Base-by-base conservation (phyloP, 1,139 yeast species). In the Diutina ranongensis region DNA sequence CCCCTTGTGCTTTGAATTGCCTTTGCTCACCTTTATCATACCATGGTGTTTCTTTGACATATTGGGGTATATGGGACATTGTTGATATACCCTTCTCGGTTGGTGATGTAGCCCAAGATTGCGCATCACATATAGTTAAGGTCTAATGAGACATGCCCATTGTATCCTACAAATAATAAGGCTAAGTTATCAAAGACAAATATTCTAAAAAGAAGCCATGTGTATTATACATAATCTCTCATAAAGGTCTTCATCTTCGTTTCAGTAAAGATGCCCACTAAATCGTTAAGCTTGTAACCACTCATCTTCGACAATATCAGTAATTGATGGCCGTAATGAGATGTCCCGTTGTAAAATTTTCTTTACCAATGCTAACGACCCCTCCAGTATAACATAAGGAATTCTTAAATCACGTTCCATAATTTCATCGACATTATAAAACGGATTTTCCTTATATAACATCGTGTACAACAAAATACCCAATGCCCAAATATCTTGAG, bases 401-500 rank as follows among this genome's bases (percentile, higher is more conserved):
- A 83, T 65, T 44, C 88, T 74, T 51, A 88, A 66, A 49, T 83
- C 88, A 1, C 94, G 95, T 53, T 86, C 96, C 79, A 89, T 77
- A 48, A 92, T 92, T 60, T 88, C 97, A 61, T 89, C 96, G 40
- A 88, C 94, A 58, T 87, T 87, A 62, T 87, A 87, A 57, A 89
- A 92, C 4, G 98, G 98, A 54, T 89, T 89, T 59, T 92, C 97
- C 58, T 88, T 87, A 67, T 83, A 89, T n/a, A 88, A 71, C 59
- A 92, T 74, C 0, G 97, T 92, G 64, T 88, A 92, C 20, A 92
- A 65, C 49, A 92, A 67, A 19, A 92, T 84, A 1, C 98, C 98
- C 56, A 89, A 69, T 0, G 97, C 96, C 98, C 98, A 92, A 2
- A 89, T 80, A 62, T 92, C 98, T 61, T 92, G 98, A 0, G 95